Base-by-base conservation (phyloP, 116 monocot genomes). In the Phalaenopsis hybrid region DNA sequence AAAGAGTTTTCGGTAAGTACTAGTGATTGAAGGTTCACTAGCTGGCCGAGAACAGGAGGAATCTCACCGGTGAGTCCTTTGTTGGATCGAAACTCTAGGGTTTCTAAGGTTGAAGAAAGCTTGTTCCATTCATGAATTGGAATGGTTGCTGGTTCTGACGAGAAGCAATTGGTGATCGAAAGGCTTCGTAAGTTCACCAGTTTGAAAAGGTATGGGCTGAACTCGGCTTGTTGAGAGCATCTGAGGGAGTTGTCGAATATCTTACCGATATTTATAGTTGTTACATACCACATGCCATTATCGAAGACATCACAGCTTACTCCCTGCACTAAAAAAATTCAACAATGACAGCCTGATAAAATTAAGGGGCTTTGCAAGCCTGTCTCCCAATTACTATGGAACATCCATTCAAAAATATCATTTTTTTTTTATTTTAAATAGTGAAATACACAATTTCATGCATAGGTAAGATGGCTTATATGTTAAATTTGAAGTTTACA, bases 121-220 rank as follows among this genome's bases (percentile, higher is more conserved):
- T 51, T 46, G 0, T 74, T 52, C 81, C 81, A 81, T 18, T n/a
- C 4, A 10, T 72, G 8, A 12, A 57, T n/a, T 46, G 85, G 81
- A 33, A 85, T 68, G 28, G 50, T 11, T 21, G 23, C 28, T 25
- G 49, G 15, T 9, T 49, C 33, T 57, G 81, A 80, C 44, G 81
- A 59, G 81, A 85, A 85, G 79, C 85, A 85, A 61, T 74, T 45
- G 78, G 81, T 78, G 72, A 85, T 72, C 17, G 77, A 81, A 23
- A 85, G 78, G n/a, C 59, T 81, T 55, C 13, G 78, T 3, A 85
- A 76, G 34, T 81, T 81, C 48, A 48, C 74, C 46, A 85, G 81
- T 55, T 79, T 34, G 49, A 85, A 85, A 34, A 85, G 85, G n/a
- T 72, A 7, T 8, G 57, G n/a, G 57, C 37, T 74, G 73, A 85